Conservation (phyloP, 768 basidiomycete genomes). For the Glaciozyma antarctica region DNA sequence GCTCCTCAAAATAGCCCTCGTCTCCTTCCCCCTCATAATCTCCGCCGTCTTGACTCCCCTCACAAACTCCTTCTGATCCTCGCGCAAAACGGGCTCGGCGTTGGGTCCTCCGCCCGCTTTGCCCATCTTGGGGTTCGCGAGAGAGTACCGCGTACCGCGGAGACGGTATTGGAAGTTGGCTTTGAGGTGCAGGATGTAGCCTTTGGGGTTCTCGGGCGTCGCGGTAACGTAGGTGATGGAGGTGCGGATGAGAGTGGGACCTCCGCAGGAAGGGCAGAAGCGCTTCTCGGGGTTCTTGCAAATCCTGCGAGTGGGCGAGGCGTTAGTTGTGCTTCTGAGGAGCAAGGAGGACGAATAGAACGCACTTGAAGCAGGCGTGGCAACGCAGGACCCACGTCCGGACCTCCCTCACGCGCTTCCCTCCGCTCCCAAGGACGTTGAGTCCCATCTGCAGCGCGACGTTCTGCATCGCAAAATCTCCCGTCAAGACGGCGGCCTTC, state of each 20-base stretch:
- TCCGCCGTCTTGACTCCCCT: constrained; percentile 70
- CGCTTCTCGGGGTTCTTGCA: constrained; percentile 91
- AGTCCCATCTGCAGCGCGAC: constrained; percentile 89
- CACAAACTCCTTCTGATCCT: constrained; percentile 83
- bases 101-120: constrained; percentile 53
- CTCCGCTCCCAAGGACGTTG: constrained; percentile 77
- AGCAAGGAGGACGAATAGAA: constrained; percentile 19
- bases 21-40: constrained; percentile 64
- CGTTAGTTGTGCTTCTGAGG: not conserved
- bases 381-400: constrained; percentile 94
- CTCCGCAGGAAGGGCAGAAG: constrained; percentile 93
- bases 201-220: constrained; percentile 43
- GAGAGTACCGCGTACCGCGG: constrained; percentile 78
- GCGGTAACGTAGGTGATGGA: constrained; percentile 58
- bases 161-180: constrained; percentile 87
- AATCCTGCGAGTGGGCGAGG: constrained; percentile 49
- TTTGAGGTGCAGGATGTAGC: constrained; percentile 83
- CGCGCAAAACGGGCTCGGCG: constrained; percentile 74
- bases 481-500: constrained; percentile 84
- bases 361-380: constrained; percentile 98
- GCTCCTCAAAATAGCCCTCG: constrained; percentile 59
- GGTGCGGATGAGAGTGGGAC: constrained; percentile 71
- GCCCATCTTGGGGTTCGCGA: constrained; percentile 81
- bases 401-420: constrained; percentile 77
- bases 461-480: constrained; percentile 99